phyloP scores from a whole-genome alignment of 768 basidiomycete species.

The Serendipita sp. region DNA sequence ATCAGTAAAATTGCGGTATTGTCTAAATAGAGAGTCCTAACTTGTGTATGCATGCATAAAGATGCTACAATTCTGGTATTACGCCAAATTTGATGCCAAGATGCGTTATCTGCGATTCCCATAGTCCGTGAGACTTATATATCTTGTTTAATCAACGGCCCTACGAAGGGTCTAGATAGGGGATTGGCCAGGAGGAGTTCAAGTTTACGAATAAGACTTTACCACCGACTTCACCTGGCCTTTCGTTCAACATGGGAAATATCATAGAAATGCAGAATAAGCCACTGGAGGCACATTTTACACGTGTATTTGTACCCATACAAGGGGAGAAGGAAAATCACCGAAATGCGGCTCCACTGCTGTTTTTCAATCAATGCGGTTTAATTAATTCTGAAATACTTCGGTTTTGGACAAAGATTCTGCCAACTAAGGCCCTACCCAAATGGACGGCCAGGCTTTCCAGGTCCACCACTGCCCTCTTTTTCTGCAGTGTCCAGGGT shows the following conservation, averaged over 20 bases:
- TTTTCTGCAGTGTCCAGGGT: background rate
- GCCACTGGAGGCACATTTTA: slow-evolving; percentile 45
- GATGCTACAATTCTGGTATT: background rate
- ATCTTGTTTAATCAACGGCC: background rate
- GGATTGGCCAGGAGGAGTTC: background rate
- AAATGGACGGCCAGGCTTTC: slow-evolving; percentile 11
- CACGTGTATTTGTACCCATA: background rate
- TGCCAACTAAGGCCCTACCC: background rate
- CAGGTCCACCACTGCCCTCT: slow-evolving; percentile 8
- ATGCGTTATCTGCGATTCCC: background rate
- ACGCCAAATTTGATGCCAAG: no score
- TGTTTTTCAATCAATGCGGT: slow-evolving; percentile 9
- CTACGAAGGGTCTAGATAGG: background rate
- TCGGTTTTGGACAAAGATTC: no score
- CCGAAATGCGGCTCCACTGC: slow-evolving; percentile 39
- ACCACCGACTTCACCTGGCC: background rate
- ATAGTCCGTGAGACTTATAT: background rate
- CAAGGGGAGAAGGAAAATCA: slow-evolving; percentile 68
- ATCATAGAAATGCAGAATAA: slow-evolving; percentile 96
- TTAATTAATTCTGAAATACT: background rate
- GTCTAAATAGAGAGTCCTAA: background rate
- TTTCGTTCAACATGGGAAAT: slow-evolving; percentile 50
- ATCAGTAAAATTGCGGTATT: background rate
- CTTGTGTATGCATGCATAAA: background rate
- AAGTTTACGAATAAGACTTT: background rate